A percentile compares a stretch with the other conserved stretches of the same genome.
These are phyloP conservation scores for Phytophthora meadii DNA, from an alignment of 352 stramenopile species.

Conservation along the genomic window DNA sequence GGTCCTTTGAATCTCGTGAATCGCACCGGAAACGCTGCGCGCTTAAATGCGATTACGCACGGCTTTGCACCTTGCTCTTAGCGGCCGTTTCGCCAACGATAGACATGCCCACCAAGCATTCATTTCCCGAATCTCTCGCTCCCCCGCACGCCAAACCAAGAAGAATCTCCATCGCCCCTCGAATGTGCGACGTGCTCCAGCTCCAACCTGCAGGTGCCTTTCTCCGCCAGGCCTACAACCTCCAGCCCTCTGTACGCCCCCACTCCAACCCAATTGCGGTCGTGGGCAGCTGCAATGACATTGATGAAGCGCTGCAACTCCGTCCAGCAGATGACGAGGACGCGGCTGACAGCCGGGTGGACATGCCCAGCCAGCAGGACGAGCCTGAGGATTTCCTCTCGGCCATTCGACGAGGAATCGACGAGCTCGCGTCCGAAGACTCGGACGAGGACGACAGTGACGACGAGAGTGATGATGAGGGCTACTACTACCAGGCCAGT, in stretches of 20 bases:
- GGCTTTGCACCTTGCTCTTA: conserved; percentile 15
- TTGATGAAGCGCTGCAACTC: conserved; percentile 34
- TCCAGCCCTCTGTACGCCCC: not conserved
- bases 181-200: conserved; percentile 37
- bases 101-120: conserved; percentile 6
- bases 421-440: conserved; percentile 27
- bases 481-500: conserved; percentile 41
- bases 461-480: conserved; percentile 36
- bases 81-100: conserved; percentile 8
- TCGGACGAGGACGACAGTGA: conserved; percentile 28
- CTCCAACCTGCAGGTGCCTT: conserved; percentile 49
- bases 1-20: conserved; percentile 20
- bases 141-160: conserved; percentile 15
- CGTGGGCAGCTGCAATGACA: conserved; percentile 36
- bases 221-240: conserved; percentile 23
- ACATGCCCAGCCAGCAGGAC: conserved; percentile 14
- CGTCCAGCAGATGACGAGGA: conserved; percentile 19
- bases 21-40: conserved; percentile 20
- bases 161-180: not conserved
- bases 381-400: conserved; percentile 40
- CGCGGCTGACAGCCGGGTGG: conserved; percentile 2
- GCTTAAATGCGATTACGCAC: conserved; percentile 21
- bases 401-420: conserved; percentile 42
- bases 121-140: conserved; percentile 35
- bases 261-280: conserved; percentile 26